These are phyloP conservation scores for Agaricus subrufescens DNA, from an alignment of 768 basidiomycete species.

Conservation along the genomic window DNA sequence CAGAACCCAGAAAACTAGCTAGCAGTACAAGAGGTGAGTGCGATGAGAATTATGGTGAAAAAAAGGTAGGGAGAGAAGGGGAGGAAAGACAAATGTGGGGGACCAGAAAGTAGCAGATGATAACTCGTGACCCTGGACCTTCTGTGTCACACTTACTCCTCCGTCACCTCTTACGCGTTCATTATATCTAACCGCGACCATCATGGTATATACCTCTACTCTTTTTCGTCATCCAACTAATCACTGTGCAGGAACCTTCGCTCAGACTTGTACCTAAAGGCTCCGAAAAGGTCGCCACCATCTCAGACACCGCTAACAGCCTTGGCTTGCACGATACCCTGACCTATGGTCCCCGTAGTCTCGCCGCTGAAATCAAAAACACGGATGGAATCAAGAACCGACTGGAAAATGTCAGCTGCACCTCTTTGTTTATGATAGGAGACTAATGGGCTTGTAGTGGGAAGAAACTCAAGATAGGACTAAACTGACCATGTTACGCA, in stretches of 20 bases:
- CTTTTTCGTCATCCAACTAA: not conserved
- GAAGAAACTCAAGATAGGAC: slow-evolving; percentile 87
- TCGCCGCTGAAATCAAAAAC: slow-evolving; percentile 70
- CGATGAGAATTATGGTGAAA: not conserved
- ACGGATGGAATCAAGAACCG: slow-evolving; percentile 60
- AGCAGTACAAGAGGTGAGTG: no score
- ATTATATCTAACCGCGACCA: slow-evolving; percentile 15
- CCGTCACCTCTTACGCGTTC: slow-evolving; percentile 21
- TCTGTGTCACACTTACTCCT: slow-evolving; percentile 8
- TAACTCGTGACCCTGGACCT: slow-evolving; percentile 4
- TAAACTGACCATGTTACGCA: slow-evolving; percentile 78
- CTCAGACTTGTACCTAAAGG: slow-evolving; percentile 59
- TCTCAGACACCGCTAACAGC: slow-evolving; percentile 64
- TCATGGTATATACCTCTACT: slow-evolving; percentile 20
- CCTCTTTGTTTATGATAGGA: not conserved
- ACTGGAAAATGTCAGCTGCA: slow-evolving; percentile 63
- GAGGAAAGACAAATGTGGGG: not conserved
- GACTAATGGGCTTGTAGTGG: slow-evolving; percentile 56
- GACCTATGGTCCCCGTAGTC: slow-evolving; percentile 75
- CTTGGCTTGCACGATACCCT: slow-evolving; percentile 88
- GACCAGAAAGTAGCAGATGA: not conserved
- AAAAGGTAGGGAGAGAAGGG: not conserved
- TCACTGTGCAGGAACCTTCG: slow-evolving; percentile 38
- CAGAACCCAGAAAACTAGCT: not conserved
- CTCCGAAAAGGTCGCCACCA: slow-evolving; percentile 53